Percentiles rank a stretch among this genome's conserved stretches.
phyloP scores from a whole-genome alignment of 768 basidiomycete species.

The Termitomyces titanicus region DNA sequence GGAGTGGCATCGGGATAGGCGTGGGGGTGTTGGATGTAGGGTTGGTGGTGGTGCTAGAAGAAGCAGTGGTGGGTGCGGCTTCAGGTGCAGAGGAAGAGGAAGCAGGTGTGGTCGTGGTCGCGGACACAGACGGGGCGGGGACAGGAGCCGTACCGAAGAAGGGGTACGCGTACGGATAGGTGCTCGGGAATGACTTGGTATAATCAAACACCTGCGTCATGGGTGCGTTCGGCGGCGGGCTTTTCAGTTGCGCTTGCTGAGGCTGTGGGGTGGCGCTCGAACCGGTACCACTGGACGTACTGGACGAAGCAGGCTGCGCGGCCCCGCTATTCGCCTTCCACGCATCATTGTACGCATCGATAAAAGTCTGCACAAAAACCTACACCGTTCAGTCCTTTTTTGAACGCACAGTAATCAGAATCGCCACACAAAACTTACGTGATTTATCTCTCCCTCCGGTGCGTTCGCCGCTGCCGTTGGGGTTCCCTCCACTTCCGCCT shows the following conservation, averaged over 20 bases:
- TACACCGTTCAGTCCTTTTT: slow-evolving; percentile 3
- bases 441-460: not conserved
- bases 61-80: too few relatives aligned
- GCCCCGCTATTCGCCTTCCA: slow-evolving; percentile 58
- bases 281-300: not conserved
- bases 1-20: too few relatives aligned
- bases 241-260: slow-evolving; percentile 13
- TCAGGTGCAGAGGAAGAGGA: too few relatives aligned
- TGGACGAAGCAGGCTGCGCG: slow-evolving; percentile 21
- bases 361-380: slow-evolving; percentile 32
- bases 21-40: too few relatives aligned
- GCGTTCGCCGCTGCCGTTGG: not conserved
- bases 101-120: not conserved
- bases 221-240: slow-evolving; percentile 17
- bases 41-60: too few relatives aligned
- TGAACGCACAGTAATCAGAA: not conserved
- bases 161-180: slow-evolving; percentile 11
- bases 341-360: slow-evolving; percentile 54
- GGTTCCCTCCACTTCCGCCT: not conserved
- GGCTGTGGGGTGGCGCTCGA: not conserved
- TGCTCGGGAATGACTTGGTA: slow-evolving; percentile 6
- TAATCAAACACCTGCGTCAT: slow-evolving; percentile 22
- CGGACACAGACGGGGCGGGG: not conserved
- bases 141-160: slow-evolving; percentile 15
- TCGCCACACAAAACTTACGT: not conserved